Evolutionary conservation across 768 basidiomycete species (phyloP).

Genomic region (Rhodosporidiobolus odoratus): DNA sequence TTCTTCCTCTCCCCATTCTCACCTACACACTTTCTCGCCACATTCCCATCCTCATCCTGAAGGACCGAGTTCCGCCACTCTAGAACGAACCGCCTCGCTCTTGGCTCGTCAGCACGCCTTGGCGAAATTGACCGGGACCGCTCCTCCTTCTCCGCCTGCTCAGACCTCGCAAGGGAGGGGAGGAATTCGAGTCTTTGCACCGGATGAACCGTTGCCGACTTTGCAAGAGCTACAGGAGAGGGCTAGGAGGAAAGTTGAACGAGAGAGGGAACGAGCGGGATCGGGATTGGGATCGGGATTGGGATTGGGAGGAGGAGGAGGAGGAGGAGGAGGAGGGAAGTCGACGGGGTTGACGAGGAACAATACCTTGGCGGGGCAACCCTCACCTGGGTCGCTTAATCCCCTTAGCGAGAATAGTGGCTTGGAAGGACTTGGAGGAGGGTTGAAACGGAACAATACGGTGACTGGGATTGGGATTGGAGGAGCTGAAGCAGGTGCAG

Average conservation of each 20-base stretch:
- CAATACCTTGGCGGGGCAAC: constrained; percentile 19
- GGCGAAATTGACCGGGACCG: constrained; percentile 39
- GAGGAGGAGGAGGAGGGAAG: too few species aligned
- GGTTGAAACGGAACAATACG: constrained; percentile 26
- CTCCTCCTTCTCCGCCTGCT: constrained; percentile 18
- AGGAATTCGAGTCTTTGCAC: too few species aligned
- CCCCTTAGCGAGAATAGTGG: too few species aligned
- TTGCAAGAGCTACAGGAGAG: constrained; percentile 36
- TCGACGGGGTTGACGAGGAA: too few species aligned
- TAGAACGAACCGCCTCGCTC: constrained; percentile 36
- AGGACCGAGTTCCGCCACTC: background rate
- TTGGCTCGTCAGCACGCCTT: constrained; percentile 39
- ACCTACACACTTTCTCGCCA: constrained; percentile 8
- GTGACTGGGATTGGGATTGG: constrained; percentile 16
- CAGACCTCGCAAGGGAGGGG: too few species aligned
- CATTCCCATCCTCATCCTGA: background rate
- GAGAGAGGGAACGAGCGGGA: background rate
- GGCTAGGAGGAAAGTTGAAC: constrained; percentile 19
- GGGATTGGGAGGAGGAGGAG: too few species aligned
- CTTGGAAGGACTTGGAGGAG: background rate
- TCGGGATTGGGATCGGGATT: too few species aligned
- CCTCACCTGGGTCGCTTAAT: too few species aligned
- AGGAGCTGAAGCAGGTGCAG: background rate
- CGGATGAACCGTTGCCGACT: constrained; percentile 27
- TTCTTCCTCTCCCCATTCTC: background rate